phyloP scores from a whole-genome alignment of 75 land plant genomes.

The Pinus albicaulis region DNA sequence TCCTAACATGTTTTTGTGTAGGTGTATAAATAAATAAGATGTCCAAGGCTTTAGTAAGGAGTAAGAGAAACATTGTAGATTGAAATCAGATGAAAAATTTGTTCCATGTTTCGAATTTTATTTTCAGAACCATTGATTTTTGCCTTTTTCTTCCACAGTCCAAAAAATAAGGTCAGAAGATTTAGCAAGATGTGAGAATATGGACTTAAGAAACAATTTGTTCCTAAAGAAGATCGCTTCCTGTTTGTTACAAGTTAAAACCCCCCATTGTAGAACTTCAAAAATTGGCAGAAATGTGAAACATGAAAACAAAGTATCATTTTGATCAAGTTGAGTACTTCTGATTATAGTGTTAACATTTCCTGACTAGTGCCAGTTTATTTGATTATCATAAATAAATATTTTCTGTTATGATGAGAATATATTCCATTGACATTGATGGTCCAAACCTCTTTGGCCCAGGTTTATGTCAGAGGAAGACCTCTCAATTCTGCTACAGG shows the following conservation, averaged over 20 bases:
- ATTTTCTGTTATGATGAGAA: background rate
- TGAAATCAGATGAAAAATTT: background rate
- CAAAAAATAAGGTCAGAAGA: no score
- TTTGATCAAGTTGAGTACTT: background rate
- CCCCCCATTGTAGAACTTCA: no score
- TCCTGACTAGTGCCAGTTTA: background rate
- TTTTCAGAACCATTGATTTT: background rate
- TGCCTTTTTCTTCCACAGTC: no score
- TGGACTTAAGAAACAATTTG: background rate
- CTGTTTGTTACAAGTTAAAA: no score
- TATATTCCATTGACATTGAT: background rate
- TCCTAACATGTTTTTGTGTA: no score
- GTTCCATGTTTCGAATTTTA: background rate
- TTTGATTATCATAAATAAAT: background rate
- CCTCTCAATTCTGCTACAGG: slow-evolving; percentile 73
- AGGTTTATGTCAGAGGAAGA: slow-evolving; percentile 79
- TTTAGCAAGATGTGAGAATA: background rate
- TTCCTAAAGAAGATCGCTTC: background rate
- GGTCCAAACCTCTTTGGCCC: slow-evolving; percentile 3
- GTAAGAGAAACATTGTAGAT: background rate
- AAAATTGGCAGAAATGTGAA: background rate
- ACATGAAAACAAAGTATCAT: background rate
- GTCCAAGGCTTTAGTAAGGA: background rate
- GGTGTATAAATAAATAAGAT: no score
- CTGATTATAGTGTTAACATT: background rate